phyloP scores from a whole-genome alignment of 2,329 filamentous ascomycete species.

The Aspergillus ibericus region DNA sequence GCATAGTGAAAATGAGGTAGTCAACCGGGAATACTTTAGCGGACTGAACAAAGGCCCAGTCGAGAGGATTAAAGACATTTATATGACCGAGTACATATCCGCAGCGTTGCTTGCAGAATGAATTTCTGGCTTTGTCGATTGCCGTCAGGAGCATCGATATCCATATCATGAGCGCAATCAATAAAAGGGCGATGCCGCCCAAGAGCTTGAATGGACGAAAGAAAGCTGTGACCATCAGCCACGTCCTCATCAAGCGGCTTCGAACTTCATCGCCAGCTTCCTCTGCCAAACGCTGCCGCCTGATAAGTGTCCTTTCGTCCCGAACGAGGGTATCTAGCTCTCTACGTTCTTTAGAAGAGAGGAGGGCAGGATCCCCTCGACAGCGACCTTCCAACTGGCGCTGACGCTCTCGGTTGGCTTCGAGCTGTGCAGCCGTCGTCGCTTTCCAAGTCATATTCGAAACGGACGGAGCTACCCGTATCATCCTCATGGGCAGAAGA shows the following conservation, averaged over 20 bases:
- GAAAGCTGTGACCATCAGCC: slow-evolving; percentile 77
- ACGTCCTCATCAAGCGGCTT: slow-evolving; percentile 69
- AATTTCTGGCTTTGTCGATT: slow-evolving; percentile 96
- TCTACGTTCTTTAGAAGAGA: slow-evolving; percentile 81
- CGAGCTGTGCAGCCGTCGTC: slow-evolving; percentile 75
- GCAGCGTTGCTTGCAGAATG: slow-evolving; percentile 83
- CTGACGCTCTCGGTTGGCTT: slow-evolving; percentile 87
- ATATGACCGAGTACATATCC: slow-evolving; percentile 88
- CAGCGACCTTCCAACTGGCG: slow-evolving; percentile 86
- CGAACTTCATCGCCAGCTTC: slow-evolving; percentile 67
- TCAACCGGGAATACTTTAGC: slow-evolving; percentile 86
- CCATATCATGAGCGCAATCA: slow-evolving; percentile 75
- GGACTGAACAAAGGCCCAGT: slow-evolving; percentile 80
- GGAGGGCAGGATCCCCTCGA: slow-evolving; percentile 68
- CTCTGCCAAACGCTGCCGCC: slow-evolving; percentile 81
- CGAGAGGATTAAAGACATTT: slow-evolving; percentile 92
- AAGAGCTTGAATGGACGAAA: slow-evolving; percentile 88
- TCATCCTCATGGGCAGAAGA: slow-evolving; percentile 82
- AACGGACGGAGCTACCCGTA: slow-evolving; percentile 85
- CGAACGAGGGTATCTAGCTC: slow-evolving; percentile 84
- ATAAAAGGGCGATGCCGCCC: slow-evolving; percentile 74
- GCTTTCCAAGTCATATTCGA: slow-evolving; percentile 77
- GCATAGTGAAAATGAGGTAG: slow-evolving; percentile 81
- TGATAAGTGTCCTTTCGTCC: slow-evolving; percentile 88
- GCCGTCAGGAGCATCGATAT: slow-evolving; percentile 91